Conservation (phyloP, 768 basidiomycete species). For the Russula emetica region DNA sequence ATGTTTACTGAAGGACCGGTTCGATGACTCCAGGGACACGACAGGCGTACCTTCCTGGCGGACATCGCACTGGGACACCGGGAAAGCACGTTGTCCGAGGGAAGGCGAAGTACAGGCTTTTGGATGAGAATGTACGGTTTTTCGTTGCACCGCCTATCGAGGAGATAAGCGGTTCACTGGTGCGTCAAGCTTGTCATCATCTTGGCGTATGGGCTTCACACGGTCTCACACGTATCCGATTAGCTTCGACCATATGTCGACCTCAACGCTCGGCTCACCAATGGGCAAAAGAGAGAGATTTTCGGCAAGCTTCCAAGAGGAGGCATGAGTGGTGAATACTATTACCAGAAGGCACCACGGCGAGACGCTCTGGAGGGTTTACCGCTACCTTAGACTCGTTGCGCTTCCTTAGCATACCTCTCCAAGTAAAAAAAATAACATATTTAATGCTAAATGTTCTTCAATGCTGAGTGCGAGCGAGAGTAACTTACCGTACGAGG, state of each 20-base stretch:
- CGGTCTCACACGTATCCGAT: constrained; percentile 1
- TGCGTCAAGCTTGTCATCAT: constrained; percentile 35
- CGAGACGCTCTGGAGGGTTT: constrained; percentile 7
- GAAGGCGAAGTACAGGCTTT: constrained; percentile 72
- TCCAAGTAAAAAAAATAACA: not conserved
- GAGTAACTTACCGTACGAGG: not conserved
- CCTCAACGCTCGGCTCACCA: constrained; percentile 39
- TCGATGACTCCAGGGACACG: constrained; percentile 56
- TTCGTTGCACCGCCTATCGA: constrained; percentile 76
- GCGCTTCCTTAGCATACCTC: not conserved
- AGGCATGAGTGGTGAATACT: constrained; percentile 33
- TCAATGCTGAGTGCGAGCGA: not conserved
- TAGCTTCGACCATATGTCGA: constrained; percentile 73
- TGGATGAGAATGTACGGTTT: constrained; percentile 79
- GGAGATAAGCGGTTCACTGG: constrained; percentile 53
- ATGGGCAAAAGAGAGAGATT: constrained; percentile 32
- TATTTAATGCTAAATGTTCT: not conserved
- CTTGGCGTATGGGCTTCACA: not conserved
- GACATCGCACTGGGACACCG: constrained; percentile 82
- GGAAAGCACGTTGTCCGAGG: constrained; percentile 78
- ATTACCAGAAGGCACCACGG: constrained; percentile 33
- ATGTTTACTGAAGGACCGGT: not conserved
- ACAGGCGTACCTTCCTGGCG: constrained; percentile 78
- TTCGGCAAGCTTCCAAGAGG: constrained; percentile 37
- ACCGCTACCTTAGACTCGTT: not conserved